phyloP scores from a whole-genome alignment of 192 early-diverging fungal genomes.

The Backusella australiensis region DNA sequence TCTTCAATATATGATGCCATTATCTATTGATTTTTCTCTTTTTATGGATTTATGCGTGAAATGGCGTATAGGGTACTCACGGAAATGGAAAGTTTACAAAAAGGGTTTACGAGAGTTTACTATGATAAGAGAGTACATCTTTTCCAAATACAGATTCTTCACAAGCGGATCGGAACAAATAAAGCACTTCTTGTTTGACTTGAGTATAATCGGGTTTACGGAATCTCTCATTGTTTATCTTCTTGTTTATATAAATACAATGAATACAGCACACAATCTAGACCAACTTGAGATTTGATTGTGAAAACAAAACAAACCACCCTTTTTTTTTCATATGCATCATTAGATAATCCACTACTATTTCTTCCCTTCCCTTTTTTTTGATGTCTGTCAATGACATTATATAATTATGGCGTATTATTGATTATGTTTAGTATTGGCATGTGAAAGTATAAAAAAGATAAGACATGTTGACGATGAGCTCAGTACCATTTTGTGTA shows the following conservation, averaged over 20 bases:
- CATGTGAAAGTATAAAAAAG: not conserved
- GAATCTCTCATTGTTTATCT: not conserved
- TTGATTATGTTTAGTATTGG: not conserved
- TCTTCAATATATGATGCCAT: not conserved
- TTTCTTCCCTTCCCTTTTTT: not conserved
- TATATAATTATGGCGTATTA: not conserved
- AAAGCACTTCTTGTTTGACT: not conserved
- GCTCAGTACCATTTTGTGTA: not conserved
- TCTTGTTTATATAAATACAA: not conserved
- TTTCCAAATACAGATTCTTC: not conserved
- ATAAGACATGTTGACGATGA: not conserved
- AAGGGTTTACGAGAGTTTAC: no score
- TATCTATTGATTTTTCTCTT: not conserved
- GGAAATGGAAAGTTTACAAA: not conserved
- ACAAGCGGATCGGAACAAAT: not conserved
- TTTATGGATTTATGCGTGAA: not conserved
- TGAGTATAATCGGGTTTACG: not conserved
- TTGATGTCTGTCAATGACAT: not conserved
- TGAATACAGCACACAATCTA: not conserved
- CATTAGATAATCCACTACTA: not conserved
- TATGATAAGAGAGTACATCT: not conserved
- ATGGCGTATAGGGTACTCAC: not conserved
- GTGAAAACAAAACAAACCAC: not conserved
- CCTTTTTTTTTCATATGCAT: no score
- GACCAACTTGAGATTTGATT: not conserved